Evolutionary conservation across 2,329 filamentous ascomycete species (phyloP), one percentile per base, ranked within the genome.

Genomic region (Myotisia sp.): DNA sequence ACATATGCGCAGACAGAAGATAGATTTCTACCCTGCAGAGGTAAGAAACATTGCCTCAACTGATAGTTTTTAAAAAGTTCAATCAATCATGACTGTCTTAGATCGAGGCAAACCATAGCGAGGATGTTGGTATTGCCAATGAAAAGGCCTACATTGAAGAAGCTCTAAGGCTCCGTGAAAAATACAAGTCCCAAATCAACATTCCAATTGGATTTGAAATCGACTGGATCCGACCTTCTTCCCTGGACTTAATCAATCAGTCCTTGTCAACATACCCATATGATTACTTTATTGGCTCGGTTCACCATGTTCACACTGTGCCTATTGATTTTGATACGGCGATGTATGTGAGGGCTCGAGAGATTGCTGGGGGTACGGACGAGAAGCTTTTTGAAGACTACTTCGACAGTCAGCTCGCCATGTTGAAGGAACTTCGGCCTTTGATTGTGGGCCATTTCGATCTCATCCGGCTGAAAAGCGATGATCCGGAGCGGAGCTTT

Each of bases 11-110:
- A 79, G 87, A 21, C 72, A 74, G 29, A 62, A 74, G 32, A 63
- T 70, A 37, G 87, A 98, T 59, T 69, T 92, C 34, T 98, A 98
- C 54, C 90, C 90, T 0, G 87, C 92, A 64, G 90, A 98, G 65
- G 77, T 80, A 47, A 24, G 44, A 37, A 28, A 17, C 29, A n/a
- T n/a, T 24, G 22, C 22, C 22, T 24, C 22, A 24, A 12, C n/a
- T n/a, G n/a, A n/a, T n/a, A n/a, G 14, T 37, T 18, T 9, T 28
- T 22, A 21, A 32, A 22, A 29, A 26, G 10, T 40, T 20, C 6
- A 16, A n/a, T n/a, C n/a, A n/a, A n/a, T n/a, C n/a, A n/a, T n/a
- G 10, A n/a, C n/a, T n/a, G n/a, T n/a, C n/a, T n/a, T 36, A 54
- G 53, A 43, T 52, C 21, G 52, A 58, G 47, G 44, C 46, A 19